phyloP scores from a whole-genome alignment of 345 rosid species.

The Geranium brycei region DNA sequence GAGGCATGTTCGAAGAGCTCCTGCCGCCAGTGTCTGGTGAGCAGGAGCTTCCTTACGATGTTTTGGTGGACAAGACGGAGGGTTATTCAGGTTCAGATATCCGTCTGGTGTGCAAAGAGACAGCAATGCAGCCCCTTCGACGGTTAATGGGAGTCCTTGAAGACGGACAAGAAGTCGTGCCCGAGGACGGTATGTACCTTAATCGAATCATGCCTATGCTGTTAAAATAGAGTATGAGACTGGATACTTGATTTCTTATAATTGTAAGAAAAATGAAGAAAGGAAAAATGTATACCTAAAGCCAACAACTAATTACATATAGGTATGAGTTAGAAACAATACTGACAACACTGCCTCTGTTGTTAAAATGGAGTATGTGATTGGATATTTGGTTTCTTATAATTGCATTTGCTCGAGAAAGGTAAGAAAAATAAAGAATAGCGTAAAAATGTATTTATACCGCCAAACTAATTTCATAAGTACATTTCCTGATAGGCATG shows the following conservation, averaged over 20 bases:
- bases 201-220: background rate
- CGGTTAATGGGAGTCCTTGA: conserved; percentile 62
- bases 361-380: no score
- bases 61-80: conserved; percentile 58
- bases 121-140: conserved; percentile 89
- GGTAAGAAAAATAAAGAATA: no score
- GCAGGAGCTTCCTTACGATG: conserved; percentile 58
- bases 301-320: background rate
- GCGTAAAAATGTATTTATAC: no score
- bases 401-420: no score
- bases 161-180: conserved; percentile 40
- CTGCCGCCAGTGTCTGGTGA: conserved; percentile 40
- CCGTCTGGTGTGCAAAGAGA: conserved; percentile 79
- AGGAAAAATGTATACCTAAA: background rate
- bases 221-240: background rate
- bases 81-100: conserved; percentile 95
- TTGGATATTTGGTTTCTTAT: no score
- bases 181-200: conserved; percentile 59
- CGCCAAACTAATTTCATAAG: no score
- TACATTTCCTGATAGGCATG: no score
- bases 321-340: background rate
- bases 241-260: background rate
- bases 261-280: background rate
- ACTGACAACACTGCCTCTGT: no score
- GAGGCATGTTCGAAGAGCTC: conserved; percentile 81